Conservation (phyloP, 345 rosid species). For the Salix arbutifolia region DNA sequence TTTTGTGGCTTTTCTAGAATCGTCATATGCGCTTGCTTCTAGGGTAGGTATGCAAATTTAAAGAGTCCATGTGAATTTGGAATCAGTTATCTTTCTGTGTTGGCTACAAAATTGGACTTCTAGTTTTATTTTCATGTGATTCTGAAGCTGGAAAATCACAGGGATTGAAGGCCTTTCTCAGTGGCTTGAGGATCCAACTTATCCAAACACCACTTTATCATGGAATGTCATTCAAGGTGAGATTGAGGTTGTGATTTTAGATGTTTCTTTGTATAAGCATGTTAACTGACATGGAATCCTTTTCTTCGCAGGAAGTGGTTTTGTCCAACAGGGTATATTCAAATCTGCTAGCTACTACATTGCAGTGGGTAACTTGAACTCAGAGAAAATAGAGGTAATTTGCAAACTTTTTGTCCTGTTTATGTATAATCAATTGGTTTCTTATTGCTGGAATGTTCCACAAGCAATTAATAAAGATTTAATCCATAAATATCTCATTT, state of each 20-base stretch:
- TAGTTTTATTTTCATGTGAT: conserved; percentile 4
- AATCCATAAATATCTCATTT: neutral
- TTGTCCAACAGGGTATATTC: conserved; percentile 52
- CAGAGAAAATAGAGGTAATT: conserved; percentile 67
- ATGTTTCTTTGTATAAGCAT: conserved; percentile 3
- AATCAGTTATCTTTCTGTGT: neutral
- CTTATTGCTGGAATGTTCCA: neutral
- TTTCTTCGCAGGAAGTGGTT: conserved; percentile 55
- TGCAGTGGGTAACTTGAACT: conserved; percentile 76
- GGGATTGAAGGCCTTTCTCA: conserved; percentile 76
- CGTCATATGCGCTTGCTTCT: neutral
- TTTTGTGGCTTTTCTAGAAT: neutral
- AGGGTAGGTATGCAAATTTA: too few relatives aligned
- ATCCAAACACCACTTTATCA: conserved; percentile 74
- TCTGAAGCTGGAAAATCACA: conserved; percentile 35
- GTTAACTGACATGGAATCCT: conserved; percentile 13
- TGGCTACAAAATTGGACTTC: neutral
- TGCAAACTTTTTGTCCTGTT: neutral
- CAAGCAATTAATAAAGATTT: neutral
- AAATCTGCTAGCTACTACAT: conserved; percentile 70
- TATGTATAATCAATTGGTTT: conserved; percentile 3
- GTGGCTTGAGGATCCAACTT: conserved; percentile 82
- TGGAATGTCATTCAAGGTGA: conserved; percentile 78
- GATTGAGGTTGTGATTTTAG: conserved; percentile 16
- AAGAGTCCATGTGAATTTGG: neutral